Evolutionary conservation across 768 basidiomycete genomes (phyloP), one percentile per base, ranked within the genome.

Genomic region (Boletus barrowsii): DNA sequence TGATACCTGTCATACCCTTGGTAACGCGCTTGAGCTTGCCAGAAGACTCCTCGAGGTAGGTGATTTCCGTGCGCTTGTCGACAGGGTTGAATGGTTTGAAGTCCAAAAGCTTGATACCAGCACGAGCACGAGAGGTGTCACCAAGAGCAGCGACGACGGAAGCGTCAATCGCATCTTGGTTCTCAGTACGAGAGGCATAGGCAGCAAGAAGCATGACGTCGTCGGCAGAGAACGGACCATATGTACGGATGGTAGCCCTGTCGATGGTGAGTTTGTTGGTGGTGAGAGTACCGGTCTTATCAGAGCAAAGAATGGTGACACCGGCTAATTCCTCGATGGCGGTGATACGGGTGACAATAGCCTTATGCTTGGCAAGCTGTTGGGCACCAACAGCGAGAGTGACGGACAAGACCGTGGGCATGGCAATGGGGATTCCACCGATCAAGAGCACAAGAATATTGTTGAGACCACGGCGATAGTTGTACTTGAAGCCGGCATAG

Each of bases 1-100:
- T 93, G 73, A 93, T 89, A 78, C 94, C 96, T 42, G 96, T 98
- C 96, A 98, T 98, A 72, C 96, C 96, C 87, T 98, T 98, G 70
- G 96, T 97, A 67, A 96, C 96, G 66, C 96, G 92, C 84, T 96
- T 97, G 63, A 98, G 83, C 73, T 89, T 92, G 74, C 96, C 96
- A n/a, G 90, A 80, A 9, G 92, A 80, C 73, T 94, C 88, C 71
- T 97, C 95, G 45, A 84, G 87, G 79, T 98, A 98, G 47, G 96
- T 98, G 72, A 96, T 95, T 77, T 98, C 96, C 55, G 96, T 98
- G 68, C 95, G 92, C 82, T 98, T 98, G 82, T 96, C 93, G 64
- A 95, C 93, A 47, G 96, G 96, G 81, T 98, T 97, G 84, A 98
- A 98, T 5, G 95, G 95, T 80, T 97, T 98, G 83, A 98, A 98